Conservation (phyloP, 352 stramenopile species). For the Achlya hypogyna region DNA sequence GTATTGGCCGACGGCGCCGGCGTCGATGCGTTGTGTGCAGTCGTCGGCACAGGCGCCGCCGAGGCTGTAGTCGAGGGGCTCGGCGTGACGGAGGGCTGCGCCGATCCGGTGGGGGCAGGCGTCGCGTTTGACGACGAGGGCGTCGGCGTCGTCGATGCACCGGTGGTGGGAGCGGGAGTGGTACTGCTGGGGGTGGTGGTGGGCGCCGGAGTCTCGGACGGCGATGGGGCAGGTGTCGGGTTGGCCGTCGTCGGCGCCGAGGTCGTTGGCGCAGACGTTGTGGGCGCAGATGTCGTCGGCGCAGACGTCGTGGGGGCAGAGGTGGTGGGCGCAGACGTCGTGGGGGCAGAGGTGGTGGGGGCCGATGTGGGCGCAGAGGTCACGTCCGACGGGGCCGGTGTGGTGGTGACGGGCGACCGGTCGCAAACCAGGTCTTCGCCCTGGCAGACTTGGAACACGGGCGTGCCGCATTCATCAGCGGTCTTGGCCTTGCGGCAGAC, state of each 20-base stretch:
- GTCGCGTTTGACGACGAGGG: background rate
- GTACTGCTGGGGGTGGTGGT: background rate
- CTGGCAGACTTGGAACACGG: slow-evolving; percentile 13
- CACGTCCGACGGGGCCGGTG: background rate
- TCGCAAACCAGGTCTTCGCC: slow-evolving; percentile 13
- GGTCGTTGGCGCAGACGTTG: background rate
- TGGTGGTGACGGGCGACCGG: background rate
- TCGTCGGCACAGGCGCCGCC: background rate
- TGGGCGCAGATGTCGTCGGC: background rate
- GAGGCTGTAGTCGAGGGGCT: background rate
- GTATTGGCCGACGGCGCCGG: background rate
- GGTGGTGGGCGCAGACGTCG: background rate
- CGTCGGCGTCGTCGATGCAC: background rate
- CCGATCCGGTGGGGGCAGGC: background rate
- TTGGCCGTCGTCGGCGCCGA: background rate
- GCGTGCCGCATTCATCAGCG: slow-evolving; percentile 3
- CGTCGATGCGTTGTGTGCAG: background rate
- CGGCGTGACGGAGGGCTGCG: background rate
- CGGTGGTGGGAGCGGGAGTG: background rate
- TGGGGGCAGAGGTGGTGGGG: background rate
- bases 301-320: background rate
- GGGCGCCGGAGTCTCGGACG: background rate
- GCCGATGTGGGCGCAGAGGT: background rate
- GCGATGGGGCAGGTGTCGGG: background rate
- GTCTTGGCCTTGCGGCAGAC: slow-evolving; percentile 17